Base-by-base conservation (phyloP, 192 early-diverging fungal genomes). In the Helicostylum pulchrum region DNA sequence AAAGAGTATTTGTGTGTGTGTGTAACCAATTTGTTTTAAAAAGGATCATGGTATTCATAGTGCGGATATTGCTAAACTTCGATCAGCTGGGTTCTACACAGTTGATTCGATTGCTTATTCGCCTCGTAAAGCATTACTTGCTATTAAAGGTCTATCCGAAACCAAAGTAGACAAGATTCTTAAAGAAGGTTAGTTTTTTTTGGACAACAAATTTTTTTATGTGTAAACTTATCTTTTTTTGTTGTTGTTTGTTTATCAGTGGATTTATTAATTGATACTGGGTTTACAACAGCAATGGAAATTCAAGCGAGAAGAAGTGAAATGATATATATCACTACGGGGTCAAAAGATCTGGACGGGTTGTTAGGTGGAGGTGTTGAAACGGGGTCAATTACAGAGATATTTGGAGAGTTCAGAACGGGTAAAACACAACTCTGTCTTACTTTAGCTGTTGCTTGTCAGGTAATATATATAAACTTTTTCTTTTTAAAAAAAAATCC, bases 391-490 rank as follows among this genome's bases (percentile, higher is more conserved):
- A 97, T 99, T 48, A 99, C 97, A 10, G 97, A 99, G 76, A 77
- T 99, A 2, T 99, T 97, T 89, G 97, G 97, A 23, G 97, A 99
- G 75, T 99, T 99, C 72, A 77, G 97, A 34, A 97, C 97, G 1
- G 97, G 97, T 58, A 99, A 99, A 76, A 94, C 90, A 51, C 97
- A 99, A 71, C 66, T 99, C 11, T 97, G 97, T 77, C 95, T 97
- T 61, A 94, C 90, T 17, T 78, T 99, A 32, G 94, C 97, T 1
- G 94, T 99, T n/a, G 92, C 90, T 23, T 95, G 91, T 68, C 96
- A 98, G 82, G 88, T 88, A 73, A 51, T 15, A 26, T 15, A 19
- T 11, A 15, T 4, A 48, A 21, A 39, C 0, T 39, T 39, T 39
- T 39, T 39, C 9, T 39, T 39, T 39, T 5, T 5, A 36, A 36